Evolutionary conservation across 495 filamentous ascomycete genomes (phyloP).

Genomic region (Aspergillus carlsbadensis): DNA sequence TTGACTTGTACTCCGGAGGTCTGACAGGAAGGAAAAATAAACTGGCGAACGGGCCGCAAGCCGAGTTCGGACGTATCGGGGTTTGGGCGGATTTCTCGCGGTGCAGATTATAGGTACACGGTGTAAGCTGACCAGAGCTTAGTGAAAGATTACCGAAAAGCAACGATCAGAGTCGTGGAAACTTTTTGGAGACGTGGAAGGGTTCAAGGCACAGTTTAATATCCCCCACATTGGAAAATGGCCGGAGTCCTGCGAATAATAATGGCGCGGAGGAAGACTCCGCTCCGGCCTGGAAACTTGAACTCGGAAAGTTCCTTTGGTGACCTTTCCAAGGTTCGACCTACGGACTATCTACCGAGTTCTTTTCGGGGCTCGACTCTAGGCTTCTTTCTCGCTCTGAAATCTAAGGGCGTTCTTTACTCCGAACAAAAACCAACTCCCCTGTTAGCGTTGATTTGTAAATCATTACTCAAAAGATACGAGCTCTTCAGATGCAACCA

Average conservation of each 20-base stretch:
- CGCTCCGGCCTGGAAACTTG: not conserved
- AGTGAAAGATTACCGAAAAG: not conserved
- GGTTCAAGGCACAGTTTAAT: not conserved
- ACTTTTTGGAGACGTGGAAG: not conserved
- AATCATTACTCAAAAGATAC: not conserved
- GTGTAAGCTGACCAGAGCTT: conserved; percentile 4
- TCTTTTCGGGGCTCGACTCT: not conserved
- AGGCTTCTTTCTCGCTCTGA: not conserved
- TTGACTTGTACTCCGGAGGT: conserved; percentile 17
- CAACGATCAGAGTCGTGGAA: not conserved
- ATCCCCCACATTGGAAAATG: conserved; percentile 4
- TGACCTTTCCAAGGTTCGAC: too few relatives aligned
- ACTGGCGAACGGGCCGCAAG: conserved; percentile 1
- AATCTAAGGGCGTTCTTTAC: not conserved
- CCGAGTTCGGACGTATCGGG: conserved; percentile 38
- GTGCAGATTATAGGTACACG: not conserved
- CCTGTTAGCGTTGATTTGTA: not conserved
- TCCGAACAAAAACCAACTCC: not conserved
- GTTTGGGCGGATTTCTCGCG: conserved; percentile 16
- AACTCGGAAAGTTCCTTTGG: too few relatives aligned
- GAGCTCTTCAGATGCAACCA: not conserved
- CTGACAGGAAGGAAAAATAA: conserved; percentile 9
- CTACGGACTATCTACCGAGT: not conserved
- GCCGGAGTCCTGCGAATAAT: not conserved
- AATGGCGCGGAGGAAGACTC: not conserved